Evolutionary conservation across 2,329 filamentous ascomycete genomes (phyloP).

Genomic region (Biscogniauxia mediterranea): DNA sequence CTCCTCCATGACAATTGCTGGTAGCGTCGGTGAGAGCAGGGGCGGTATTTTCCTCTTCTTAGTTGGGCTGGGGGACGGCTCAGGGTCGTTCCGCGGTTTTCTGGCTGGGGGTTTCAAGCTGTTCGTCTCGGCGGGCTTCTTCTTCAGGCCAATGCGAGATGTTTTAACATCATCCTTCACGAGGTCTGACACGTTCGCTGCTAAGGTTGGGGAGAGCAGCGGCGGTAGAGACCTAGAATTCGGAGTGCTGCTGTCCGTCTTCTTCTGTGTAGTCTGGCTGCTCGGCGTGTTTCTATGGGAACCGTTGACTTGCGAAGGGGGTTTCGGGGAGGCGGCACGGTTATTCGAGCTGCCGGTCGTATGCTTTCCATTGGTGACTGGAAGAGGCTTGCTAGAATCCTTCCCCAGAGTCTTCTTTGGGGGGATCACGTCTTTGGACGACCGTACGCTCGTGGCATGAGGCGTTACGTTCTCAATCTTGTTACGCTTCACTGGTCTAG

Average conservation of each 20-base stretch:
- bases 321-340: conserved; percentile 36
- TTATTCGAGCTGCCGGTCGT: conserved; percentile 18
- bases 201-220: conserved; percentile 49
- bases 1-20: conserved; percentile 49
- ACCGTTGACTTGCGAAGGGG: conserved; percentile 44
- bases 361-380: conserved; percentile 27
- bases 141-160: conserved; percentile 32
- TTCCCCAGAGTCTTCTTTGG: conserved; percentile 25
- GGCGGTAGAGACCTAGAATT: conserved; percentile 46
- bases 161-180: conserved; percentile 30
- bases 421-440: background rate
- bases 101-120: conserved; percentile 27
- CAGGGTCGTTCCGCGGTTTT: conserved; percentile 29
- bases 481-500: conserved; percentile 46
- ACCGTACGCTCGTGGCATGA: conserved; percentile 9
- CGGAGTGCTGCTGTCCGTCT: conserved; percentile 32
- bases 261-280: conserved; percentile 38
- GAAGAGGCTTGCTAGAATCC: conserved; percentile 21
- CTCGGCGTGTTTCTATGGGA: conserved; percentile 34
- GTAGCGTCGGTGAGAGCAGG: conserved; percentile 56
- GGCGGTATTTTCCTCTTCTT: conserved; percentile 47
- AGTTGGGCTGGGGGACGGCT: conserved; percentile 25
- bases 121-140: conserved; percentile 32
- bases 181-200: conserved; percentile 38
- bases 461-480: conserved; percentile 35